phyloP scores from a whole-genome alignment of 257 asterid species.

The Verbena officinalis region DNA sequence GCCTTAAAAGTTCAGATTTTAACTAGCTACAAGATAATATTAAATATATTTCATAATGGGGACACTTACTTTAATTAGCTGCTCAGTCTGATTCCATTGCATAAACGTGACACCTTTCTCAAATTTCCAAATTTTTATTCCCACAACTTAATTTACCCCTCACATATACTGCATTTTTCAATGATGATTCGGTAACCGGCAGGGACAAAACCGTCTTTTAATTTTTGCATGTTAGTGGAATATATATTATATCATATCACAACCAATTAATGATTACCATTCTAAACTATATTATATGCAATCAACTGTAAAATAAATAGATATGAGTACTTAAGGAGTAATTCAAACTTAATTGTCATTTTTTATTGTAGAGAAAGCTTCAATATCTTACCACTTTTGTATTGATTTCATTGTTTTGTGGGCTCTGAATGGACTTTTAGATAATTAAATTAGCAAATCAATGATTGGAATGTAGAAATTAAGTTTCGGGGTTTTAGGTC shows the following conservation, averaged over 20 bases:
- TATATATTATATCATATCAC: too few species aligned
- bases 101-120: slow-evolving; percentile 16
- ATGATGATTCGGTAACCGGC: not conserved
- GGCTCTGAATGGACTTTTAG: slow-evolving; percentile 7
- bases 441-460: slow-evolving; percentile 17
- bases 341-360: not conserved
- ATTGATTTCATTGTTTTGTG: not conserved
- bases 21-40: slow-evolving; percentile 30
- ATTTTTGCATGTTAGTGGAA: not conserved
- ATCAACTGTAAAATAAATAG: too few species aligned
- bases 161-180: not conserved
- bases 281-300: too few species aligned
- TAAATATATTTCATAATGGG: slow-evolving; percentile 21
- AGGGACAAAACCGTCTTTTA: slow-evolving; percentile 24
- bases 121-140: not conserved
- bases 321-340: too few species aligned
- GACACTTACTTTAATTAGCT: slow-evolving; percentile 20
- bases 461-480: slow-evolving; percentile 20
- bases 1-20: slow-evolving; percentile 43
- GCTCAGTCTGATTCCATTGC: slow-evolving; percentile 26
- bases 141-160: too few species aligned
- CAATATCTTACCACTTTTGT: not conserved
- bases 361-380: not conserved
- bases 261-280: too few species aligned
- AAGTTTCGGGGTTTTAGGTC: slow-evolving; percentile 11